Evolutionary conservation across 1,284 basidiomycete species (phyloP), one percentile per base, ranked within the genome.

Genomic region (Porodaedalea pini): DNA sequence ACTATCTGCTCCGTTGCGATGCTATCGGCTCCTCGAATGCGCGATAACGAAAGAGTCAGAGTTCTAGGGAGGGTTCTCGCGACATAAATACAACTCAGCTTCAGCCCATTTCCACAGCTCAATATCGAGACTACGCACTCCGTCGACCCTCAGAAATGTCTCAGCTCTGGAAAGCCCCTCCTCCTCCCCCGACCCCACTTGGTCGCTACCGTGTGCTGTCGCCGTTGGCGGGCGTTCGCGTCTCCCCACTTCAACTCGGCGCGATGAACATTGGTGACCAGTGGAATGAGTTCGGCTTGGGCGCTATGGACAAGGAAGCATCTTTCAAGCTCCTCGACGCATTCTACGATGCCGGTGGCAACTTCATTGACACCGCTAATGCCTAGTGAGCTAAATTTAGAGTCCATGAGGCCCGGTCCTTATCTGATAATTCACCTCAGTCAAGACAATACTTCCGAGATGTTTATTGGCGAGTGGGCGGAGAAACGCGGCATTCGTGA

Each of bases 181-280:
- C 55, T 15, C 3, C 31, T 2, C 54, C 58, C 10, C 25, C 36
- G 23, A 51, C 56, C 17, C 48, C 37, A 6, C 34, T 60, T 2
- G 54, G 39, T 17, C 58, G 58, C 25, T 60, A 60, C 19, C 58
- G 58, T 21, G 47, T 56, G 13, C 40, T 60, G 6, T 57, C 53
- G 10, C 54, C 58, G 3, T 39, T 56, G 13, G 58, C 58, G 21
- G 48, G 58, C 23, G 58, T 60, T 2, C 58, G 54, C 17, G 58
- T 80, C 34, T 79, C 77, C 1, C 79, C 79, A 0, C 66, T 81
- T n/a, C 72, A 70, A 58, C 69, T 81, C 7, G 79, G 79, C 8
- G 76, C 72, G 15, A 78, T 79, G 78, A 72, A 69, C 41, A 67
- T 79, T 51, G 77, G 77, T 19, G 68, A 75, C 55, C 70, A 73